Evolutionary conservation across 768 basidiomycete genomes (phyloP).

Genomic region (Tephrocybe sp.): DNA sequence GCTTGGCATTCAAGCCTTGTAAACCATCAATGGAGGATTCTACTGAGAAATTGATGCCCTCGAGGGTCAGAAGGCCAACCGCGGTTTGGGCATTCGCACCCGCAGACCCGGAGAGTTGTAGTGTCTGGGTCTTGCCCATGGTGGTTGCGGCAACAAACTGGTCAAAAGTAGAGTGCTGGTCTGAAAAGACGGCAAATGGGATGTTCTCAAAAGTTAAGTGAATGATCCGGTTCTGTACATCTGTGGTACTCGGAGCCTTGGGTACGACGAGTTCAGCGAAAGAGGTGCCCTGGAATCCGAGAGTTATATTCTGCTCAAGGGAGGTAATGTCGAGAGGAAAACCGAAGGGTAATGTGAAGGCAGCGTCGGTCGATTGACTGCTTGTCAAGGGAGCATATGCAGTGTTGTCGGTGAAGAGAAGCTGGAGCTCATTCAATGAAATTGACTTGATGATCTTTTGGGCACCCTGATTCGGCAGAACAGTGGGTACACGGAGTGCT

Average conservation of each 20-base stretch:
- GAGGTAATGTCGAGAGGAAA: conserved; percentile 69
- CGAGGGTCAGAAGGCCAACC: conserved; percentile 58
- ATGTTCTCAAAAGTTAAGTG: conserved; percentile 56
- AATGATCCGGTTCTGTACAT: conserved; percentile 60
- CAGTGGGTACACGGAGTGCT: conserved; percentile 52
- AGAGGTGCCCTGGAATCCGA: conserved; percentile 46
- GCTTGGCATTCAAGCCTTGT: conserved; percentile 59
- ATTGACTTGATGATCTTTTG: conserved; percentile 66
- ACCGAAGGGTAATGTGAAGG: conserved; percentile 65
- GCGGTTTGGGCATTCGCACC: conserved; percentile 61
- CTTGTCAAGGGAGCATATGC: conserved; percentile 58
- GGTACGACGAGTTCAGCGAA: conserved; percentile 65
- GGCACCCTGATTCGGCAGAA: conserved; percentile 61
- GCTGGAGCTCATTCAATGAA: conserved; percentile 51
- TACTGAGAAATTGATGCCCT: conserved; percentile 57
- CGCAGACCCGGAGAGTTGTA: conserved; percentile 53
- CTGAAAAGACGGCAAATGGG: conserved; percentile 53
- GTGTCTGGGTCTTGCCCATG: conserved; percentile 36
- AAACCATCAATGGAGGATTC: conserved; percentile 57
- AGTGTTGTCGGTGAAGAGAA: conserved; percentile 55
- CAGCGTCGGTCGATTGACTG: conserved; percentile 56
- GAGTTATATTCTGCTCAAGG: conserved; percentile 55
- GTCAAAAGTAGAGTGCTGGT: conserved; percentile 51
- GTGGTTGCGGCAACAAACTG: conserved; percentile 63
- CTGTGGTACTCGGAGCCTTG: conserved; percentile 52